Base-by-base conservation (phyloP, 1,284 basidiomycete genomes). In the Coriolopsis trogii region DNA sequence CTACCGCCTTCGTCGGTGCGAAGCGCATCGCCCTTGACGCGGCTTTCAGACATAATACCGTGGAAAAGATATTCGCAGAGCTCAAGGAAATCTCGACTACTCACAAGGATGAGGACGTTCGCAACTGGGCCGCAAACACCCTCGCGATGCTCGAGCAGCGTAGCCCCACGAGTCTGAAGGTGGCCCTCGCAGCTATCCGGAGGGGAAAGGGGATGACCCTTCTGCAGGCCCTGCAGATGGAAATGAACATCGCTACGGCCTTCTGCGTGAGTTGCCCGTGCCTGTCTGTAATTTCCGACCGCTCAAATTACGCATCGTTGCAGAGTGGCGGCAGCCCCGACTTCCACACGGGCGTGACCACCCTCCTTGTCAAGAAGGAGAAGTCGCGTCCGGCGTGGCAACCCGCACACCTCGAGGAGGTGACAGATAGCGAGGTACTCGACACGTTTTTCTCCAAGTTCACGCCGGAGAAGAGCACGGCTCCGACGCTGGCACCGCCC, bases 131-230 rank as follows among this genome's bases (percentile, higher is more conserved):
- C 6, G 70, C 73, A 53, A 68, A 78, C 45, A 93, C 93, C 13
- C 70, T 89, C 54, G 73, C 76, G 16, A 73, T 75, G 23, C 73
- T 98, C 58, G 73, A 83, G 40, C 63, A 80, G 58, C 84, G 93
- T 46, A 94, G 92, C 67, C 95, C 95, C 4, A 96, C 94, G 2
- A 95, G 93, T 63, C 78, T 97, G 64, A 92, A 90, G 66, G 87
- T 98, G 24, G 84, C 94, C 16, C 76, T 98, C 16, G 73, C 81
- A 61, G 90, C 91, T 10, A 81, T 95, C 56, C 83, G 89, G 44
- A 75, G 77, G 55, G 93, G 91, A 13, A 82, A 77, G 63, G 69
- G 73, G 3, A 73, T 87, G 70, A 70, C 78, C 15, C 74, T 97
- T 40, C 75, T 80, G 20, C 77, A 89, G 53, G 84, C 82, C 5